Evolutionary conservation across 2,329 filamentous ascomycete genomes (phyloP).

Genomic region (Cladophialophora carrionii): DNA sequence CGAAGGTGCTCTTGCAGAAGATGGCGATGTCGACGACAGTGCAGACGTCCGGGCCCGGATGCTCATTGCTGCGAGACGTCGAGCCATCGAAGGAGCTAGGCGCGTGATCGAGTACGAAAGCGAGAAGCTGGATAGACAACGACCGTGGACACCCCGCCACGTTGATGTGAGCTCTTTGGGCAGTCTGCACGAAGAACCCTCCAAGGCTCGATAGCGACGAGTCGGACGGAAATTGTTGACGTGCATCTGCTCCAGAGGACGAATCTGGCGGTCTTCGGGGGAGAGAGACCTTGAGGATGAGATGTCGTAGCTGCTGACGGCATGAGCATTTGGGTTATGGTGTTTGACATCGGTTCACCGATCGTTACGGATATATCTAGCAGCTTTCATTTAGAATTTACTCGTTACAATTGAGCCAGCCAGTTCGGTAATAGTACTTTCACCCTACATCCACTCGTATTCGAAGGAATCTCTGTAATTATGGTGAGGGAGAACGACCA

Average conservation of each 20-base stretch:
- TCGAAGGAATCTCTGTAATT: too few relatives aligned
- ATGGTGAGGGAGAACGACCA: too few relatives aligned
- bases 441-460: too few relatives aligned
- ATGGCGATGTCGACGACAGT: not conserved
- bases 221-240: not conserved
- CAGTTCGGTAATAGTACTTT: too few relatives aligned
- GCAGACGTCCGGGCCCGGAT: not conserved
- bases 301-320: not conserved
- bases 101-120: not conserved
- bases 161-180: not conserved
- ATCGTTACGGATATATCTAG: not conserved
- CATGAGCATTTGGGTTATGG: not conserved
- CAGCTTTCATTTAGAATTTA: not conserved
- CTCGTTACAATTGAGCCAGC: not conserved
- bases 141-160: not conserved
- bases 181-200: not conserved
- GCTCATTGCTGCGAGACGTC: not conserved
- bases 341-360: not conserved
- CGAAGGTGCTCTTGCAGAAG: not conserved
- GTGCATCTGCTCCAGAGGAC: not conserved
- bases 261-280: not conserved
- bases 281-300: not conserved
- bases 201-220: not conserved
- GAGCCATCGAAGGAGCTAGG: not conserved
- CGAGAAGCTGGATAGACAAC: not conserved